A percentile compares a stretch with the other conserved stretches of the same genome.
phyloP scores from a whole-genome alignment of 1,284 basidiomycete genomes.

The Cutaneotrichosporon spelunceum region DNA sequence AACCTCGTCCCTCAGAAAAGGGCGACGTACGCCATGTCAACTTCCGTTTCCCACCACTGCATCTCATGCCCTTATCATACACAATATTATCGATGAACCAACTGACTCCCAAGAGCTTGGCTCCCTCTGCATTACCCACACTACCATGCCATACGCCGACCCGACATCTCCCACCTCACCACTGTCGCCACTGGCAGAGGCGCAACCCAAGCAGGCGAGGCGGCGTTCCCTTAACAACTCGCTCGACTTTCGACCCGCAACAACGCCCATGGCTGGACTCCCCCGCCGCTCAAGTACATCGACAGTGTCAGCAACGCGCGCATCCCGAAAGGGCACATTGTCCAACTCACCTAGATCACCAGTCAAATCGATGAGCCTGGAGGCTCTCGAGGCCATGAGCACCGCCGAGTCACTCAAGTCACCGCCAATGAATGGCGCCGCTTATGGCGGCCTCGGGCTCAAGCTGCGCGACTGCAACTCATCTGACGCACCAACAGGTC shows the following conservation, averaged over 20 bases:
- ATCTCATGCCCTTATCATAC: not conserved
- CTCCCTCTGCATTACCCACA: not conserved
- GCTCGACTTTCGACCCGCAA: conserved; percentile 3
- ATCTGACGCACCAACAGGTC: not conserved
- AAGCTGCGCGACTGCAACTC: not conserved
- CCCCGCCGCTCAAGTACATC: conserved; percentile 41
- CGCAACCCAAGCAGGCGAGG: not conserved
- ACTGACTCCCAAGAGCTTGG: not conserved
- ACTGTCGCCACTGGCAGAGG: not conserved
- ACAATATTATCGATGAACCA: not conserved
- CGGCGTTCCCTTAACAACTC: conserved; percentile 6
- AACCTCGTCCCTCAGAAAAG: not conserved
- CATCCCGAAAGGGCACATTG: not conserved
- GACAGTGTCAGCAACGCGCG: not conserved
- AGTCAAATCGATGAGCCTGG: not conserved
- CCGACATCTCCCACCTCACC: conserved; percentile 37
- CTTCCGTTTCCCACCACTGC: not conserved
- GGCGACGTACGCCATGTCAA: not conserved
- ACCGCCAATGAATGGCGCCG: not conserved
- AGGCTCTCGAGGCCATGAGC: conserved; percentile 18
- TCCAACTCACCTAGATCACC: not conserved
- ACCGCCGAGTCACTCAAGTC: not conserved
- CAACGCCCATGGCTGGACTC: conserved; percentile 42
- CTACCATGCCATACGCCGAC: conserved; percentile 48
- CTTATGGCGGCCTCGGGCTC: not conserved